Base-by-base conservation (phyloP, 768 basidiomycete genomes). In the Amanita rubescens region DNA sequence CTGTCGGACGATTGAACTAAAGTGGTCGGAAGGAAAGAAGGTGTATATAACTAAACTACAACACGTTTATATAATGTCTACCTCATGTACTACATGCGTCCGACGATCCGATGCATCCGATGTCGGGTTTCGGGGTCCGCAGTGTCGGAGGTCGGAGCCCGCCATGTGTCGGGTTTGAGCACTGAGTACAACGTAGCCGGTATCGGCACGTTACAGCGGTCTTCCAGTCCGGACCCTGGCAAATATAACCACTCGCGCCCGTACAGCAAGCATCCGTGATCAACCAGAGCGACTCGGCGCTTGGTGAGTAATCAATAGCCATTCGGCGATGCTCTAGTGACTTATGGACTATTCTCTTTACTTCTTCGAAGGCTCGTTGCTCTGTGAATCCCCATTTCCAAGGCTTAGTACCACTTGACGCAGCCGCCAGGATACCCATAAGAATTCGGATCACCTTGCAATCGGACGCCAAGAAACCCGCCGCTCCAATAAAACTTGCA, bases 401-500 rank as follows among this genome's bases (percentile, higher is more conserved):
- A 2, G 60, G 62, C 6, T 55, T 54, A 1, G 54, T 52, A 9
- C 58, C 56, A 12, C 65, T 62, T 1, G 61, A 56, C 9, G 62
- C 22, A 5, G 39, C 17, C 14, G 27, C 55, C 10, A 75, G 53
- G 3, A 66, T 50, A 0, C 58, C 62, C 65, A 72, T 67, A 1
- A 66, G 71, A 32, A 69, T 64, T 0, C 62, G 58, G 1, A 71
- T 56, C 1, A 51, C 55, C 5, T 45, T 42, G 12, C 59, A 55
- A 45, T 67, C 65, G 50, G 59, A 57, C 1, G 68, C 68, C 0
- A 71, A 57, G 52, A 65, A 74, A 1, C 70, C 69, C 0, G 70
- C 73, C 1, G 69, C 58, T 1, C 73, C 71, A 0, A 71, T 48
- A 55, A 74, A 73, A 3, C 66, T 63, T 1, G 43, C 51, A n/a